Evolutionary conservation across 306 rosid species (phyloP), one percentile per base, ranked within the genome.

Genomic region (Clitoria ternatea): DNA sequence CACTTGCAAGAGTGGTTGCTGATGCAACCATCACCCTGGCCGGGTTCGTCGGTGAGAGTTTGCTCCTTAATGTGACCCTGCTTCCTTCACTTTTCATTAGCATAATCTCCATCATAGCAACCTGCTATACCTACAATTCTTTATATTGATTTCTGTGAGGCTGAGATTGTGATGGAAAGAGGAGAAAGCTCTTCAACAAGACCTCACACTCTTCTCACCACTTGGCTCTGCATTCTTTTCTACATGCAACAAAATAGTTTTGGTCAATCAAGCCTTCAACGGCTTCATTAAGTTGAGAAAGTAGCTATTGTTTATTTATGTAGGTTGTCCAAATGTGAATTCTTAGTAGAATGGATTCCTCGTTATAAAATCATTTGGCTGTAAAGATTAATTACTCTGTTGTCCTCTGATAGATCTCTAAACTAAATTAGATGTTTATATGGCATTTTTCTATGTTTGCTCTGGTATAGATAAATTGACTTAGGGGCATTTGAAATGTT

Each of bases 81-180:
- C 63, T 95, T 75, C 99, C 99, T 49, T 95, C 99, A 27, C 91
- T 95, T 29, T 0, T 91, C 63, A 87, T 95, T 66, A 81, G 91
- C 85, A 22, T 95, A 22, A 8, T 72, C 48, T 95, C 99, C 88
- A 95, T 95, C 63, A 4, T 83, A 30, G 89, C 97, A 75, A 95
- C 99, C 72, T 86, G 87, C 85, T 89, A 35, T 66, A 91, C 99
- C 82, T 95, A 87, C 92, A 95, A 95, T 73, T 80, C 99, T 57
- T 86, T 95, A 52, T 91, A 89, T 68, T 94, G 79, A 87, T 23
- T 57, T 33, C 52, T 36, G 30, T 72, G 27, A 39, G 45, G 7
- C 50, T 55, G 15, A 6, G 4, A 63, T 35, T 69, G 26, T 13
- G 5, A 70, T 65, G 79, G 67, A 18, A 54, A 44, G 42, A 45